Percentiles rank a stretch among this genome's conserved stretches.
Conservation (phyloP, 768 basidiomycete species). For the Leccinum subgranulosum region DNA sequence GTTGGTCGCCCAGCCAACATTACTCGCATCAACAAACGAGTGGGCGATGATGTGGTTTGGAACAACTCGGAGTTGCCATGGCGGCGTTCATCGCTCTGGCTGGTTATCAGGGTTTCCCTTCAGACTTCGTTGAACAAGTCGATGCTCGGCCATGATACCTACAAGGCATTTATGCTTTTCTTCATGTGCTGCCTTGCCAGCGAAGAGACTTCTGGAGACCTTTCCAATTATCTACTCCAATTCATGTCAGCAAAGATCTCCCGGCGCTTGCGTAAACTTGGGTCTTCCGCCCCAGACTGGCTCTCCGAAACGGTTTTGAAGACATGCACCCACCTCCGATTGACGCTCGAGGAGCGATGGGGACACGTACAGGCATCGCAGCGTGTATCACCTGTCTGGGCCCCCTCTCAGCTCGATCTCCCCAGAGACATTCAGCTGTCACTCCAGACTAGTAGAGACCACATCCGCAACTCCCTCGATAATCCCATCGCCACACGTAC, state of each 20-base stretch:
- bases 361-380: background rate
- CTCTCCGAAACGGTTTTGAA: background rate
- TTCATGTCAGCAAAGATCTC: background rate
- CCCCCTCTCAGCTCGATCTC: conserved; percentile 24
- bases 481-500: background rate
- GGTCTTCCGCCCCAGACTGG: background rate
- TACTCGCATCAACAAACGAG: conserved; percentile 37
- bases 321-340: background rate
- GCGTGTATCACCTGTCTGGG: conserved; percentile 27
- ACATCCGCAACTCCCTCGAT: conserved; percentile 24
- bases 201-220: background rate
- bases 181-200: conserved; percentile 16
- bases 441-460: conserved; percentile 26
- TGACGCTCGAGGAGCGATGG: background rate
- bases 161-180: conserved; percentile 32
- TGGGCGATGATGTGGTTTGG: conserved; percentile 30
- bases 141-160: conserved; percentile 11
- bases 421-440: conserved; percentile 32
- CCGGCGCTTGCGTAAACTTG: background rate
- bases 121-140: conserved; percentile 33
- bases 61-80: conserved; percentile 35
- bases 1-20: conserved; percentile 22
- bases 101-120: conserved; percentile 42
- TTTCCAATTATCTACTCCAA: background rate
- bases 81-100: conserved; percentile 49